phyloP scores from a whole-genome alignment of 441 rosid genomes.

The Geranium incanum region DNA sequence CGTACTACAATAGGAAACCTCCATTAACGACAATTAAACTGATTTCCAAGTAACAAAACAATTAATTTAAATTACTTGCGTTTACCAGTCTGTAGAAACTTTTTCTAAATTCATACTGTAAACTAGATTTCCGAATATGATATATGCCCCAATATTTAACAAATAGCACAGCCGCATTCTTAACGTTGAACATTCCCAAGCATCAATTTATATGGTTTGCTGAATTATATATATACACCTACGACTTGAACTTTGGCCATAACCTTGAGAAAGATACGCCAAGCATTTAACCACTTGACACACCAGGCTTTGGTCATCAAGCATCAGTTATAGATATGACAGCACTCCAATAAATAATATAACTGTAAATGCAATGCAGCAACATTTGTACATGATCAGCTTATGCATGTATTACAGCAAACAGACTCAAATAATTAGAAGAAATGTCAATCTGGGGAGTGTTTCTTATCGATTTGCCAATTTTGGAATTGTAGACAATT shows the following conservation, averaged over 20 bases:
- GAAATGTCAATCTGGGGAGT: neutral
- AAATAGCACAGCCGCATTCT: neutral
- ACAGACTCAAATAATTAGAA: neutral
- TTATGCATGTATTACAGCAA: neutral
- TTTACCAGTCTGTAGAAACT: neutral
- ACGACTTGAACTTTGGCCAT: neutral
- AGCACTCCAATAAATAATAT: neutral
- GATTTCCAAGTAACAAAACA: neutral
- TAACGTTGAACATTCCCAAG: neutral
- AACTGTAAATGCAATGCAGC: neutral
- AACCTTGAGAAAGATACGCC: neutral
- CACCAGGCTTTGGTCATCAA: slow-evolving; percentile 1
- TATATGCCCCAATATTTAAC: neutral
- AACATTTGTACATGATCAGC: neutral
- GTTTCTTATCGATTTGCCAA: neutral
- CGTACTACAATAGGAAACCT: neutral
- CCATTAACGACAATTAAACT: neutral
- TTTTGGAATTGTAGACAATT: neutral
- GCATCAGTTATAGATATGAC: neutral
- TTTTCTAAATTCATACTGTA: neutral
- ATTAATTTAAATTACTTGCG: neutral
- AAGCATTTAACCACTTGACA: neutral
- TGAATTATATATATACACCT: neutral
- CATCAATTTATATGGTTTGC: neutral
- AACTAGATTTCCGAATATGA: neutral